Conservation (phyloP, 225 moss, liverwort and hornwort species). For the Sphagnum tenellum region DNA sequence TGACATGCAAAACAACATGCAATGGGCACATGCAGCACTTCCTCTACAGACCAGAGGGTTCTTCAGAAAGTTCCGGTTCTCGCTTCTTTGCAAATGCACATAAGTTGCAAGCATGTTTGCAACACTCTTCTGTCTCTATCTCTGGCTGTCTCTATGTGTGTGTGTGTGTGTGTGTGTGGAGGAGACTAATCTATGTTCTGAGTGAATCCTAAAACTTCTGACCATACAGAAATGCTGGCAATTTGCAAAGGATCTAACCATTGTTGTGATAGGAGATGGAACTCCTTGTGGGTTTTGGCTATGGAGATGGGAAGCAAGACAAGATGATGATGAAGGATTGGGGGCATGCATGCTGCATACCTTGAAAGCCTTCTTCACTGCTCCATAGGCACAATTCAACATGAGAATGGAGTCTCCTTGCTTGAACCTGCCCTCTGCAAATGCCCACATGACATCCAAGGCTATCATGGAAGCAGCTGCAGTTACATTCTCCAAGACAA, state of each 20-base stretch:
- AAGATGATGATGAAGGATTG: background rate
- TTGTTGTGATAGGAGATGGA: too few relatives aligned
- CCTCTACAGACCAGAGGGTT: background rate
- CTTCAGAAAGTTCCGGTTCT: too few relatives aligned
- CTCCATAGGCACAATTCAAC: constrained; percentile 62
- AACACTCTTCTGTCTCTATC: too few relatives aligned
- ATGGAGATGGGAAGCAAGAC: background rate
- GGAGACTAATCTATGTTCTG: too few relatives aligned
- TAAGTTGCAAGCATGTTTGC: too few relatives aligned
- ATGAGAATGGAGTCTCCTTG: constrained; percentile 66
- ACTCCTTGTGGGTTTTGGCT: too few relatives aligned
- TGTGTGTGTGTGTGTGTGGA: too few relatives aligned
- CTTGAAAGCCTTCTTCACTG: constrained; percentile 69
- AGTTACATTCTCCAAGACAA: constrained; percentile 78
- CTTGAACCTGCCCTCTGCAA: constrained; percentile 52
- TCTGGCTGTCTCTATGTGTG: too few relatives aligned
- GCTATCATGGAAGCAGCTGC: constrained; percentile 66
- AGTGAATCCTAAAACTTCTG: background rate
- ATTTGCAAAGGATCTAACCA: too few relatives aligned
- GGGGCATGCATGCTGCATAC: background rate
- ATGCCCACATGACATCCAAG: constrained; percentile 68
- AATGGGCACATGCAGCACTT: background rate
- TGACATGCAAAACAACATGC: too few relatives aligned
- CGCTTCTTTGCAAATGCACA: too few relatives aligned
- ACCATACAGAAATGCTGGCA: background rate